Evolutionary conservation across 2,329 filamentous ascomycete genomes (phyloP).

Genomic region (Claviceps sp.): DNA sequence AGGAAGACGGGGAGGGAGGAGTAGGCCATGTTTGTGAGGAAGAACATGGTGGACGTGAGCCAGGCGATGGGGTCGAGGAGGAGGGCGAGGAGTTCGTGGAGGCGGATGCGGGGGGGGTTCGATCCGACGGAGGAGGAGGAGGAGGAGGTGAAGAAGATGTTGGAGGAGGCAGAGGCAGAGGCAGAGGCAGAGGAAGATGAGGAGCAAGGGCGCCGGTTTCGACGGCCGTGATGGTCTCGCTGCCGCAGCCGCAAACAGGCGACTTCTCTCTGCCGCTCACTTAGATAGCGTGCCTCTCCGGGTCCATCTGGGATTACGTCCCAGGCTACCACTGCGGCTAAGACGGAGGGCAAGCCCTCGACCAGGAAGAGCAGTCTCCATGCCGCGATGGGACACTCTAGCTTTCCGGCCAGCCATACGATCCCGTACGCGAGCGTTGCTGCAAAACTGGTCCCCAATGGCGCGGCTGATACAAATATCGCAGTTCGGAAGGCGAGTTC

Average conservation of each 20-base stretch:
- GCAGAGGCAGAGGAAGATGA: neutral
- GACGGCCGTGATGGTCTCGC: constrained; percentile 16
- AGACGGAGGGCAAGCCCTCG: constrained; percentile 71
- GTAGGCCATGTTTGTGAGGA: constrained; percentile 79
- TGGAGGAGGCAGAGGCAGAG: neutral
- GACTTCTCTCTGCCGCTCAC: constrained; percentile 50
- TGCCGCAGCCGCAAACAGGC: constrained; percentile 53
- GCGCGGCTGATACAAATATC: constrained; percentile 76
- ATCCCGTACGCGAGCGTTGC: constrained; percentile 70
- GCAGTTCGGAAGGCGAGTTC: constrained; percentile 80
- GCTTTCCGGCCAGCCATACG: constrained; percentile 45
- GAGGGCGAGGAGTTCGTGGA: constrained; percentile 39
- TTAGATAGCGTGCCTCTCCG: constrained; percentile 49
- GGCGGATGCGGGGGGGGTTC: constrained; percentile 29
- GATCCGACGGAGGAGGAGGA: neutral
- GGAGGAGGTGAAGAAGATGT: neutral
- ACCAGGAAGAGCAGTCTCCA: constrained; percentile 79
- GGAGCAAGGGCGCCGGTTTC: neutral
- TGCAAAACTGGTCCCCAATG: constrained; percentile 64
- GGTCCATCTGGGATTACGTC: constrained; percentile 65
- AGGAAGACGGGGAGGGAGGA: constrained; percentile 78
- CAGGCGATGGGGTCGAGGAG: constrained; percentile 33
- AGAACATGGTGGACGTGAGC: constrained; percentile 70
- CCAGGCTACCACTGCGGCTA: constrained; percentile 64
- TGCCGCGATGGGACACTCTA: constrained; percentile 55